phyloP scores from a whole-genome alignment of 257 asterid species.

The Fraxinus pennsylvanica region DNA sequence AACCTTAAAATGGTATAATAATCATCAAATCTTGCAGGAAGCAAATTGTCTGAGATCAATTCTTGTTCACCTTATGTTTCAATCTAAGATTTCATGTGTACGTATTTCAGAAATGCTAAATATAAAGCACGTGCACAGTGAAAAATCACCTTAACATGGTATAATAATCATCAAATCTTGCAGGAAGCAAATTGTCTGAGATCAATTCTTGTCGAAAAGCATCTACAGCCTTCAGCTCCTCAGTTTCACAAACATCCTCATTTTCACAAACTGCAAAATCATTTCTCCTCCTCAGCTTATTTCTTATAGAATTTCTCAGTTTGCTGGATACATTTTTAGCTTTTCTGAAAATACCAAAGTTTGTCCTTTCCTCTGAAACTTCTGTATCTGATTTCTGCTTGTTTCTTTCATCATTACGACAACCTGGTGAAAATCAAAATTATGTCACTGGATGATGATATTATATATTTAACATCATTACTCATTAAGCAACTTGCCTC shows the following conservation, averaged over 20 bases:
- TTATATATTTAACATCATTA: background rate
- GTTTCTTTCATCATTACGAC: conserved; percentile 34
- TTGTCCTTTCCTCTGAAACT: conserved; percentile 39
- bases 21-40: conserved; percentile 65
- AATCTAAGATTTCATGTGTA: background rate
- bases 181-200: conserved; percentile 60
- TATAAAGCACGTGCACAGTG: background rate
- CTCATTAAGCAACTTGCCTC: conserved; percentile 16
- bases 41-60: conserved; percentile 52
- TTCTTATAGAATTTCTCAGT: conserved; percentile 39
- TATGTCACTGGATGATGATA: conserved; percentile 9
- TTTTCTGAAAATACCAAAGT: conserved; percentile 40
- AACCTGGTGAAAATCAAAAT: conserved; percentile 36
- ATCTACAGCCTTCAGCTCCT: conserved; percentile 51
- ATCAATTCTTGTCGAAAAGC: conserved; percentile 57
- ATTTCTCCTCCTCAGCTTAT: conserved; percentile 33
- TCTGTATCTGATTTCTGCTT: conserved; percentile 40
- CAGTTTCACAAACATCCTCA: conserved; percentile 42
- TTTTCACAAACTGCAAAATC: conserved; percentile 35
- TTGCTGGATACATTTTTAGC: conserved; percentile 38
- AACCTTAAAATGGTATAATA: conserved; percentile 67
- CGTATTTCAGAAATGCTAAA: conserved; percentile 3
- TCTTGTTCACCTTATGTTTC: conserved; percentile 19
- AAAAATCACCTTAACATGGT: conserved; percentile 56
- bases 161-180: conserved; percentile 60